phyloP scores from a whole-genome alignment of 345 rosid species.

The Euphorbia tirucalli region DNA sequence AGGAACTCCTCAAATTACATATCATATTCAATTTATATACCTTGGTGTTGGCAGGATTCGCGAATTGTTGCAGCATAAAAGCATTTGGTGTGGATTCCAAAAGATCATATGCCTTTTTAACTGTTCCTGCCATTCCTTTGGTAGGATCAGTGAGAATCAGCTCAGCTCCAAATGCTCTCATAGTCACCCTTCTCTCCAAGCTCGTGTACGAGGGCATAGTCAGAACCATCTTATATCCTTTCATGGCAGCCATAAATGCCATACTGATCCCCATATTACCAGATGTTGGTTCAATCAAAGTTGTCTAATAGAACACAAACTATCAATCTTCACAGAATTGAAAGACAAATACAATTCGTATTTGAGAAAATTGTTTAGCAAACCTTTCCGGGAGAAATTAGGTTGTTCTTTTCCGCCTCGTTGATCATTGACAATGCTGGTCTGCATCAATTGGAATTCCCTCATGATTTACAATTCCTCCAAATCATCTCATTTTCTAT shows the following conservation, averaged over 20 bases:
- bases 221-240: conserved; percentile 83
- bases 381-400: conserved; percentile 82
- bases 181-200: conserved; percentile 90
- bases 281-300: conserved; percentile 90
- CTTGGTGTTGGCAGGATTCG: conserved; percentile 87
- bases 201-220: conserved; percentile 99
- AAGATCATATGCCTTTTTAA: conserved; percentile 83
- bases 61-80: conserved; percentile 81
- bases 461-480: no score
- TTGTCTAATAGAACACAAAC: conserved; percentile 45
- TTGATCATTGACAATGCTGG: conserved; percentile 82
- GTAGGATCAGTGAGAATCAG: conserved; percentile 88
- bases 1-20: not conserved
- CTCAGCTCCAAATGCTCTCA: conserved; percentile 96
- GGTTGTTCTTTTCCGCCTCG: conserved; percentile 74
- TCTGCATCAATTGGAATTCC: conserved; percentile 36
- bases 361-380: conserved; percentile 1
- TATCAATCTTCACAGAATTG: not conserved
- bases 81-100: conserved; percentile 76
- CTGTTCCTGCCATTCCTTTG: conserved; percentile 97
- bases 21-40: conserved; percentile 26
- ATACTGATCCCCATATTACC: conserved; percentile 97
- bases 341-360: not conserved
- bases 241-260: conserved; percentile 93
- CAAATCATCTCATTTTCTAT: no score